Conservation (phyloP, 176 grass and related monocot genomes). For the Secale cereale region DNA sequence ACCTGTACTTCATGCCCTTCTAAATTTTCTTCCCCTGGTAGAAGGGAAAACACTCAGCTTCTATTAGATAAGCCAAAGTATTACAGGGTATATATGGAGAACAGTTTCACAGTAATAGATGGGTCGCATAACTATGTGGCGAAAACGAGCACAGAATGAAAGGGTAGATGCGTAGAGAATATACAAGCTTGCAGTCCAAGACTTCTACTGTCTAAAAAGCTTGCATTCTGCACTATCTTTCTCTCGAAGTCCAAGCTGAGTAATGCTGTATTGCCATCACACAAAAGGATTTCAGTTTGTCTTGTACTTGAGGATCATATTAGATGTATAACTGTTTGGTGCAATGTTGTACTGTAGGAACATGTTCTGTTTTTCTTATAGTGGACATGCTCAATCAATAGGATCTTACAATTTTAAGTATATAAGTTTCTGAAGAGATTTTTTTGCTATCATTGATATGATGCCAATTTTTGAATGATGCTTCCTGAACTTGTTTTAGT, state of each 20-base stretch:
- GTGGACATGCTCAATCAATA: background rate
- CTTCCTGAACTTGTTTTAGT: background rate
- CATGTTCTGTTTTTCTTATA: background rate
- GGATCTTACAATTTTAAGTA: background rate
- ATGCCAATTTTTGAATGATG: background rate
- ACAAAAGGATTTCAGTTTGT: background rate
- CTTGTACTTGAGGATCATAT: background rate
- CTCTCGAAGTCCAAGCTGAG: background rate
- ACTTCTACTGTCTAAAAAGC: background rate
- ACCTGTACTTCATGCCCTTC: background rate
- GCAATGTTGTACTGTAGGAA: background rate
- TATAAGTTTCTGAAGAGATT: background rate
- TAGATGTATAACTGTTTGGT: background rate
- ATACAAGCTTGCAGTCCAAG: background rate
- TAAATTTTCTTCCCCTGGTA: background rate
- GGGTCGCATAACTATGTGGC: background rate
- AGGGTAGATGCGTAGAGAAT: too few relatives aligned
- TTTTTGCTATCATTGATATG: background rate
- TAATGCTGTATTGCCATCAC: background rate
- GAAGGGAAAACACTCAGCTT: background rate
- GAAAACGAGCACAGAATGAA: background rate
- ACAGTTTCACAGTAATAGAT: background rate
- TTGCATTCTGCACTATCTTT: background rate
- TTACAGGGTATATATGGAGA: background rate
- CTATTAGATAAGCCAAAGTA: background rate